Conservation (phyloP, 495 filamentous ascomycete species). For the Poronia punctata region DNA sequence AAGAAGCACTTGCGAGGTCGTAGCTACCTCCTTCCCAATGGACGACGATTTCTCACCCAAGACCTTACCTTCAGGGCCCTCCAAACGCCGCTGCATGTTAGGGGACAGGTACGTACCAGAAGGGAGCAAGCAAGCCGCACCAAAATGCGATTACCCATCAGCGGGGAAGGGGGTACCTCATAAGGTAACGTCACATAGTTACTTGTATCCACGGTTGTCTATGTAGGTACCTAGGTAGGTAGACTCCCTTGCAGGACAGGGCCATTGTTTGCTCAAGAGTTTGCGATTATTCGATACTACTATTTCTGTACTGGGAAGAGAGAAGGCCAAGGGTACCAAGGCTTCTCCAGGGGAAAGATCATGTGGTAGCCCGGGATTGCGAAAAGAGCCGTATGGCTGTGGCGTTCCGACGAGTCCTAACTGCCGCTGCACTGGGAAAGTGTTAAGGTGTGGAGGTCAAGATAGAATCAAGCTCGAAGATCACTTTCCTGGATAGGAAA, state of each 20-base stretch:
- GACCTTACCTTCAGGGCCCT: too few relatives aligned
- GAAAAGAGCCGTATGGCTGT: background rate
- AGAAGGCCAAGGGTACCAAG: background rate
- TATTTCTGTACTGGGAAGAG: background rate
- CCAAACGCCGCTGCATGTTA: background rate
- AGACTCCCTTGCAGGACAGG: too few relatives aligned
- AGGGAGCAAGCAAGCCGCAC: background rate
- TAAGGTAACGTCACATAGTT: conserved; percentile 4
- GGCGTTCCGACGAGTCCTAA: background rate
- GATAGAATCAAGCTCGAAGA: too few relatives aligned
- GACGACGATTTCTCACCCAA: background rate
- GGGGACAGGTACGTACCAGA: background rate
- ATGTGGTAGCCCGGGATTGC: background rate
- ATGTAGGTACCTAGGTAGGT: too few relatives aligned
- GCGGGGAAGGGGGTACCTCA: background rate
- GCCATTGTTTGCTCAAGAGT: background rate
- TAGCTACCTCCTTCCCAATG: too few relatives aligned
- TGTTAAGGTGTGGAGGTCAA: too few relatives aligned
- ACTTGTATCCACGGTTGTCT: background rate
- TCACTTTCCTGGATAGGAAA: too few relatives aligned
- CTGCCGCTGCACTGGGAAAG: background rate
- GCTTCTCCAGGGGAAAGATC: background rate
- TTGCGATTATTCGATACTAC: background rate
- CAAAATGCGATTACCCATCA: too few relatives aligned
- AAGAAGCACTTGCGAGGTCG: background rate